Evolutionary conservation across 495 filamentous ascomycete genomes (phyloP).

Genomic region (Aspergillus bertholletiae): DNA sequence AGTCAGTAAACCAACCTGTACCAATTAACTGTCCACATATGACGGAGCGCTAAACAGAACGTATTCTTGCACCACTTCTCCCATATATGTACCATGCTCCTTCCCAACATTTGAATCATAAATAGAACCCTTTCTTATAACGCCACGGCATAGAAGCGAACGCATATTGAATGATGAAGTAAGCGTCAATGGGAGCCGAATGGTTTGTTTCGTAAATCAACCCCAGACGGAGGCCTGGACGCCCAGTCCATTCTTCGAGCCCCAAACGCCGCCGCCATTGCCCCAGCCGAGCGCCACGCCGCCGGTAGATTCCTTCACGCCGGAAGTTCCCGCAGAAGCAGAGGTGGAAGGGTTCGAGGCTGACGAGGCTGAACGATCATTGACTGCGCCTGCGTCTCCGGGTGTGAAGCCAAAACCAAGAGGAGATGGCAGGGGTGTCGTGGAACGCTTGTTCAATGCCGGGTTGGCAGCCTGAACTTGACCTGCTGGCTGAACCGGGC

Average conservation of each 20-base stretch:
- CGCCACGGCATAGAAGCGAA: constrained; percentile 24
- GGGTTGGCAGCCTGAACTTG: constrained; percentile 54
- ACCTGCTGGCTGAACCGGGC: constrained; percentile 57
- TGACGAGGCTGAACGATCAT: constrained; percentile 60
- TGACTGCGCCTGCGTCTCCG: constrained; percentile 42
- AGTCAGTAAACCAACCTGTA: constrained; percentile 29
- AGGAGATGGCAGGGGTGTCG: constrained; percentile 85
- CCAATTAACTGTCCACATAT: constrained; percentile 24
- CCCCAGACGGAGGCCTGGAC: constrained; percentile 78
- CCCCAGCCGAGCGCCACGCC: constrained; percentile 66
- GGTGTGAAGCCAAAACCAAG: constrained; percentile 69
- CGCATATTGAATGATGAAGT: constrained; percentile 14
- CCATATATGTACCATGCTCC: constrained; percentile 27
- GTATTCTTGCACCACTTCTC: constrained; percentile 18
- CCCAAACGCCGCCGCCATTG: constrained; percentile 69
- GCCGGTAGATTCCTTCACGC: constrained; percentile 46
- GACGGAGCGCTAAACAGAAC: constrained; percentile 18
- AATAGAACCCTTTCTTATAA: constrained; percentile 23
- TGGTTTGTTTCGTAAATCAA: constrained; percentile 31
- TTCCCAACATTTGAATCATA: constrained; percentile 22
- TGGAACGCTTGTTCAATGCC: constrained; percentile 77
- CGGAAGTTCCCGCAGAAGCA: constrained; percentile 21
- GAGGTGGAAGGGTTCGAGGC: constrained; percentile 55
- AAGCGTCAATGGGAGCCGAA: neutral
- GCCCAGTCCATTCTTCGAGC: constrained; percentile 64